phyloP scores from a whole-genome alignment of 352 stramenopile genomes.

The Phytophthora sansomeana region DNA sequence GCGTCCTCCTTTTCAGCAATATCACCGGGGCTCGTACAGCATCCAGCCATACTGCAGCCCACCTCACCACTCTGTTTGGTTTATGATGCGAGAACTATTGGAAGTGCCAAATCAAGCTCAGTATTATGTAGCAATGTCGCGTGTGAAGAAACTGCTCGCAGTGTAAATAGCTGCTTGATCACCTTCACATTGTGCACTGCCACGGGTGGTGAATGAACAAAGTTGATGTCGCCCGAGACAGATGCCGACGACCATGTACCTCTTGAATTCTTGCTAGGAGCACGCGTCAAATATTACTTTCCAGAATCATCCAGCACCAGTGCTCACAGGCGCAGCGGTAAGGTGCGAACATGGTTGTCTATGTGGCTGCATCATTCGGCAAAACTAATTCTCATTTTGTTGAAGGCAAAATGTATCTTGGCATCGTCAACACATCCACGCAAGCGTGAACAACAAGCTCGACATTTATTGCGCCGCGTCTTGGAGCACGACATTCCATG shows the following conservation, averaged over 20 bases:
- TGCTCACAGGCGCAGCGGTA: not conserved
- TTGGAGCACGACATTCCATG: conserved; percentile 21
- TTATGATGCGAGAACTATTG: not conserved
- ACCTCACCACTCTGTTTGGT: not conserved
- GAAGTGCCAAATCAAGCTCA: not conserved
- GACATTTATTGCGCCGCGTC: conserved; percentile 41
- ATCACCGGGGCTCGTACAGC: conserved; percentile 26
- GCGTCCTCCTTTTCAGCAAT: conserved; percentile 25
- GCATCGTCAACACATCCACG: conserved; percentile 32
- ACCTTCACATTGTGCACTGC: not conserved
- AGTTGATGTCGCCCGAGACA: conserved; percentile 28
- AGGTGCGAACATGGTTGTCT: conserved; percentile 1
- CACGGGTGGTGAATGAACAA: not conserved
- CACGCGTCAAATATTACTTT: conserved; percentile 51
- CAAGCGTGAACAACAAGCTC: conserved; percentile 49
- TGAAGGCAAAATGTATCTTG: conserved; percentile 23
- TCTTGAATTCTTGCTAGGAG: conserved; percentile 71
- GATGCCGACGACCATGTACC: conserved; percentile 63
- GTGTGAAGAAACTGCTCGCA: conserved; percentile 25
- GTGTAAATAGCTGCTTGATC: conserved; percentile 27
- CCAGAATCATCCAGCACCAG: not conserved
- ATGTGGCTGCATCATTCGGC: not conserved
- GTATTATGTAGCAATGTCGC: conserved; percentile 5
- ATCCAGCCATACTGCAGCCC: conserved; percentile 23
- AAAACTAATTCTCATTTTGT: not conserved